These are phyloP conservation scores for Cryptococcus sp. DNA, from an alignment of 1,284 basidiomycete genomes.

Conservation along the genomic window DNA sequence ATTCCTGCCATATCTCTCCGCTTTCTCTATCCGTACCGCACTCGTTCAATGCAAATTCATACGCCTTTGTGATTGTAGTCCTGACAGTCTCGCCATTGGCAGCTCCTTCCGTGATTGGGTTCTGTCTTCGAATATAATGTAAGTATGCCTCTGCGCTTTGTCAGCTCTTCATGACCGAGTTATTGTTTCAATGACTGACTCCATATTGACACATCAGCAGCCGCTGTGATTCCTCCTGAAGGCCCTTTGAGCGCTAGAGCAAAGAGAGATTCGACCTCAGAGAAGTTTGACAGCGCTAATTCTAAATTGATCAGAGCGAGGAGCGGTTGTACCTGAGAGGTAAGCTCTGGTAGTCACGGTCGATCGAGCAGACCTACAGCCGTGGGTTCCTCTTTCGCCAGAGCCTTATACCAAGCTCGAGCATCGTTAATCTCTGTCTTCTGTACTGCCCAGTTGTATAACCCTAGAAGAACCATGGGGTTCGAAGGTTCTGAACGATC, in stretches of 20 bases:
- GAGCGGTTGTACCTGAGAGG: conserved; percentile 35
- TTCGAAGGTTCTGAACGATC: conserved; percentile 26
- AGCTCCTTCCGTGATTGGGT: conserved; percentile 36
- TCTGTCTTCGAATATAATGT: conserved; percentile 48
- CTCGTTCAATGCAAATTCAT: conserved; percentile 87
- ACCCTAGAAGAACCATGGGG: conserved; percentile 30
- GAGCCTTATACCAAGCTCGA: conserved; percentile 40
- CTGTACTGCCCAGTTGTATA: conserved; percentile 47
- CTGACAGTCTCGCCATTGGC: conserved; percentile 54
- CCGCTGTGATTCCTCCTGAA: conserved; percentile 37
- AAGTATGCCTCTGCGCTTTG: conserved; percentile 41
- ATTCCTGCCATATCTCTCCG: conserved; percentile 58
- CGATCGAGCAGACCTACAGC: conserved; percentile 21
- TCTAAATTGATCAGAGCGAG: conserved; percentile 46
- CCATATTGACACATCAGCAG: conserved; percentile 47
- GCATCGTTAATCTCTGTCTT: conserved; percentile 45
- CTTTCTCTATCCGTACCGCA: conserved; percentile 67
- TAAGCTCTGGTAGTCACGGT: background rate
- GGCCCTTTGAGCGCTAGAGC: conserved; percentile 39
- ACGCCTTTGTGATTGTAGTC: conserved; percentile 77
- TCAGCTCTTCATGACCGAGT: background rate
- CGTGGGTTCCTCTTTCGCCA: conserved; percentile 41
- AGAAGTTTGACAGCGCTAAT: conserved; percentile 42
- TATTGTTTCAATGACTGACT: conserved; percentile 26
- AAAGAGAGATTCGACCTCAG: conserved; percentile 44